These are phyloP conservation scores for Endocalyx cinctus DNA, from an alignment of 2,329 filamentous ascomycete species.

Conservation along the genomic window DNA sequence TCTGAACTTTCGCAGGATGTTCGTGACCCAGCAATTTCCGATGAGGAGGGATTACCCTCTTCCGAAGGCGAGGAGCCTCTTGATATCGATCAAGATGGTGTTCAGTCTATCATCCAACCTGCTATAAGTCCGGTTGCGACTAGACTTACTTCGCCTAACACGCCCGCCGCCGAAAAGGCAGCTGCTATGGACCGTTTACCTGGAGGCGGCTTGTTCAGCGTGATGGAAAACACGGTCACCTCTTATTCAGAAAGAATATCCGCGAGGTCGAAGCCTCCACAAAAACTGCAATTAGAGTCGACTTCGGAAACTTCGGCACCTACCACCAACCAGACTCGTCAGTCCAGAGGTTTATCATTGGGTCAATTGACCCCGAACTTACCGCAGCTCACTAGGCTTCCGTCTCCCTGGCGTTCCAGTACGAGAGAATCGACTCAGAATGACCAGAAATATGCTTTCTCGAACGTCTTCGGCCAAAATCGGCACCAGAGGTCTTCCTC, in stretches of 20 bases:
- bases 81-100: slow-evolving; percentile 49
- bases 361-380: slow-evolving; percentile 19
- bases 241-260: slow-evolving; percentile 10
- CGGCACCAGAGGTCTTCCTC: slow-evolving; percentile 50
- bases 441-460: slow-evolving; percentile 34
- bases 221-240: slow-evolving; percentile 27
- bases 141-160: slow-evolving; percentile 49
- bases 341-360: slow-evolving; percentile 22
- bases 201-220: slow-evolving; percentile 32
- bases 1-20: no score
- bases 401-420: slow-evolving; percentile 37
- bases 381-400: slow-evolving; percentile 16
- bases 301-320: slow-evolving; percentile 1
- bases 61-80: slow-evolving; percentile 31
- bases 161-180: slow-evolving; percentile 54
- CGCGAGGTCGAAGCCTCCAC: slow-evolving; percentile 4
- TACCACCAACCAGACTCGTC: slow-evolving; percentile 12
- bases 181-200: slow-evolving; percentile 45
- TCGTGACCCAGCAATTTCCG: no score
- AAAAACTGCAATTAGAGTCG: slow-evolving; percentile 5
- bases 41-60: no score
- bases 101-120: slow-evolving; percentile 55
- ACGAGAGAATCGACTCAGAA: slow-evolving; percentile 33
- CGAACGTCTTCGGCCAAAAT: slow-evolving; percentile 41
- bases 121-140: slow-evolving; percentile 54